phyloP scores from a whole-genome alignment of 306 rosid species.

The Macrotyloma uniflorum region DNA sequence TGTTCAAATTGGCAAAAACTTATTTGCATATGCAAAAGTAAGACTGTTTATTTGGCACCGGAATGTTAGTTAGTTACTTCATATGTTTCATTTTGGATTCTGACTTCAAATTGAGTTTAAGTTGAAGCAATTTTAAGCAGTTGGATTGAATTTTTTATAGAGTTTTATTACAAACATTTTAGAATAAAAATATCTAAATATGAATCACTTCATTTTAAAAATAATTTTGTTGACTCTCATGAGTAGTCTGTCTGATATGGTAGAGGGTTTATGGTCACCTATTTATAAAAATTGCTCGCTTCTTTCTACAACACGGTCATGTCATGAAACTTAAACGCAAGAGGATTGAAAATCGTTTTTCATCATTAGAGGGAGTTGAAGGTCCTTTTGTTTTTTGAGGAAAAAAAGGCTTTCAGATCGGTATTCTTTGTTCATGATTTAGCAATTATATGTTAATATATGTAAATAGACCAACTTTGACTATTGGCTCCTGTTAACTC shows the following conservation, averaged over 20 bases:
- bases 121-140: not conserved
- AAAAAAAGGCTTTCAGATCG: not conserved
- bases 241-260: not conserved
- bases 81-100: not conserved
- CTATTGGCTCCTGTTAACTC: not conserved
- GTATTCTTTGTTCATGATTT: slow-evolving; percentile 14
- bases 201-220: not conserved
- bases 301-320: not conserved
- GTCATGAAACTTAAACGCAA: not conserved
- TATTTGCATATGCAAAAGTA: too few relatives aligned
- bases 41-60: too few relatives aligned
- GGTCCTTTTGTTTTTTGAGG: not conserved
- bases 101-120: not conserved
- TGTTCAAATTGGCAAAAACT: too few relatives aligned
- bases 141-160: not conserved
- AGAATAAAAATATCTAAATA: not conserved
- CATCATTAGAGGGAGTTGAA: not conserved
- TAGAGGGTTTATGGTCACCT: not conserved
- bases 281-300: not conserved
- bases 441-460: not conserved
- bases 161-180: too few relatives aligned
- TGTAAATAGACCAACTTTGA: slow-evolving; percentile 10
- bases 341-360: not conserved
- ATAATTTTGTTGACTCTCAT: not conserved
- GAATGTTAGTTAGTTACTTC: not conserved